Evolutionary conservation across 2,329 filamentous ascomycete species (phyloP), one percentile per base, ranked within the genome.

Genomic region (Chaetoscypha palmicola): DNA sequence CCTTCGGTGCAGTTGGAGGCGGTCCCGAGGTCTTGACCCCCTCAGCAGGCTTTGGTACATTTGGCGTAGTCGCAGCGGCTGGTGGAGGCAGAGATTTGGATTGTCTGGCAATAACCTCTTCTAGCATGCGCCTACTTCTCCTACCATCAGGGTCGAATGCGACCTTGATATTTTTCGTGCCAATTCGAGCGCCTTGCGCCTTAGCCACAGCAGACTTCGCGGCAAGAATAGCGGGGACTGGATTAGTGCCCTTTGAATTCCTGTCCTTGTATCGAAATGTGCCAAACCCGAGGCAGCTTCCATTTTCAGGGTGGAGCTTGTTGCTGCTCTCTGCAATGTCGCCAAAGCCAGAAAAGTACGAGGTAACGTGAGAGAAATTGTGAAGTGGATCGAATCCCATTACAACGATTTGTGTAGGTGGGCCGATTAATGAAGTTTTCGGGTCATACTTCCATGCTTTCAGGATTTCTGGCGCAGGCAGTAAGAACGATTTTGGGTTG

Each of bases 321-420:
- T 96, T 96, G 59, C 87, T 89, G 56, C 94, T 84, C 59, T 90
- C 85, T 34, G 84, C 83, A 51, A 98, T 90, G 46, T 95, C 87
- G 41, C 89, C 89, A 66, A 85, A 94, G 2, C 77, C 79, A 14
- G 82, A 78, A 62, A 94, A 94, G 42, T 86, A 76, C 35, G 83
- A 78, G 14, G 77, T 78, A 39, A 95, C 75, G 57, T 87, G 86
- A 43, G 79, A 76, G 56, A 94, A 86, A 10, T 87, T 78, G 31
- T 86, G 83, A 52, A 97, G 70, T 5, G 91, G 90, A 64, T 97
- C 92, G 62, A 96, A 96, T n/a, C 89, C 88, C n/a, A 82, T 90
- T 16, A 96, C 88, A 3, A 97, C 83, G 38, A 98, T 80, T 62
- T 95, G 88, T 2, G 85, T 88, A 2, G 92, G 87, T 11, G 91